These are phyloP conservation scores for Lyophyllum shimeji DNA, from an alignment of 768 basidiomycete species.

Conservation along the genomic window DNA sequence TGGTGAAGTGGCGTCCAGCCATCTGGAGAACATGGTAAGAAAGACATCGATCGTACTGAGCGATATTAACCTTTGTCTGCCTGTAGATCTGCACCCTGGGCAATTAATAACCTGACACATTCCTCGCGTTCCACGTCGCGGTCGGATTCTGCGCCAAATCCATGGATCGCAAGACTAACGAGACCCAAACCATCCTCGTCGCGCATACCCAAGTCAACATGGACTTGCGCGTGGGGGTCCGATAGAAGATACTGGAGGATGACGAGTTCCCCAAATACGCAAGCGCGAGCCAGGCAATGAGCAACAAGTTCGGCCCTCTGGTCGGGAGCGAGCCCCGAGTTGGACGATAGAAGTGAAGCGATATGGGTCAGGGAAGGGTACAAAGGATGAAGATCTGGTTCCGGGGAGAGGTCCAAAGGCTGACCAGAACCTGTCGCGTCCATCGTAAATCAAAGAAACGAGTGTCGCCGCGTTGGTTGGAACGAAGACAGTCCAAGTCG, in stretches of 20 bases:
- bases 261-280: conserved; percentile 73
- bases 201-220: conserved; percentile 63
- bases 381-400: conserved; percentile 79
- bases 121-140: conserved; percentile 90
- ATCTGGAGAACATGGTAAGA: conserved; percentile 41
- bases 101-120: conserved; percentile 75
- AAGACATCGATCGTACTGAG: conserved; percentile 2
- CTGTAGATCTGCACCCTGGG: conserved; percentile 71
- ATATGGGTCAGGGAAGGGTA: conserved; percentile 69
- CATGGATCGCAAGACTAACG: conserved; percentile 75
- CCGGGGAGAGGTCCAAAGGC: conserved; percentile 60
- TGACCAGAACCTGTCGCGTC: conserved; percentile 19
- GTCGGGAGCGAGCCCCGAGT: conserved; percentile 63
- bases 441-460: neutral
- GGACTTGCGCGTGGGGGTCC: conserved; percentile 64
- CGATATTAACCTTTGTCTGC: conserved; percentile 60
- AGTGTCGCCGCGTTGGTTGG: neutral
- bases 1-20: conserved; percentile 97
- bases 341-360: conserved; percentile 58
- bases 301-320: conserved; percentile 72
- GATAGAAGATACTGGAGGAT: conserved; percentile 71
- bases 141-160: conserved; percentile 80
- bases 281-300: conserved; percentile 75
- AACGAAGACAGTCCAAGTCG: neutral
- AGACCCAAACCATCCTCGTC: conserved; percentile 89